Evolutionary conservation across 768 basidiomycete genomes (phyloP).

Genomic region (Cystoderma amianthinum): DNA sequence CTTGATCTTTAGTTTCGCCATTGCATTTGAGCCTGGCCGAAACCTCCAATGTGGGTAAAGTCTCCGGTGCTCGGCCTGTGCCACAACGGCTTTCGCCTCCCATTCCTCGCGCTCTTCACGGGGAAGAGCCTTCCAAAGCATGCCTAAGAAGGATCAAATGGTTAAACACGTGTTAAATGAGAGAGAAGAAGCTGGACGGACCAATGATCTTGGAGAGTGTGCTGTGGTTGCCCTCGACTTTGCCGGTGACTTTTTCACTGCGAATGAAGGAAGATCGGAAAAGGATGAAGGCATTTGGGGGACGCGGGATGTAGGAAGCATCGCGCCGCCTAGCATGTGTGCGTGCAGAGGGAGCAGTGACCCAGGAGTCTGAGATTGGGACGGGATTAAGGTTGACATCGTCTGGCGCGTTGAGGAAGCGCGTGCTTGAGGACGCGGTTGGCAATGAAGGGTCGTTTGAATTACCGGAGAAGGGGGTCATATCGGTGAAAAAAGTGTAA

Average conservation of each 20-base stretch:
- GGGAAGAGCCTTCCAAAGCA: constrained; percentile 69
- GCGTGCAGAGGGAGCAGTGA: constrained; percentile 25
- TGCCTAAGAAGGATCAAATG: constrained; percentile 32
- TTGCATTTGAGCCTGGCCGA: constrained; percentile 49
- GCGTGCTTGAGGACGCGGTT: constrained; percentile 12
- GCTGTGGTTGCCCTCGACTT: constrained; percentile 76
- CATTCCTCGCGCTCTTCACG: constrained; percentile 63
- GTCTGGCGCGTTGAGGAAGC: constrained; percentile 13
- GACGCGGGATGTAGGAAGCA: constrained; percentile 73
- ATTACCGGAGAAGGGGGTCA: constrained; percentile 45
- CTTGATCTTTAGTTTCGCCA: constrained; percentile 27
- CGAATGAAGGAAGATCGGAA: constrained; percentile 76
- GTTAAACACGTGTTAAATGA: background rate
- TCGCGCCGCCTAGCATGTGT: constrained; percentile 61
- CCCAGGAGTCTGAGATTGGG: constrained; percentile 11
- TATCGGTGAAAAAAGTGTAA: constrained; percentile 59
- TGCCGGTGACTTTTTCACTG: constrained; percentile 65
- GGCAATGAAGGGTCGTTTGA: constrained; percentile 19
- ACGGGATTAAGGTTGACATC: constrained; percentile 6
- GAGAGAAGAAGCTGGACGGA: too few species aligned
- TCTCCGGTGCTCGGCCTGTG: constrained; percentile 66
- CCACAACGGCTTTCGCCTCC: constrained; percentile 68
- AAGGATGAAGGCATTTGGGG: constrained; percentile 83
- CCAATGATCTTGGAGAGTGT: constrained; percentile 80
- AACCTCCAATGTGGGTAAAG: constrained; percentile 83